Evolutionary conservation across 1,284 basidiomycete genomes (phyloP).

Genomic region (Puccinia brachypodii): DNA sequence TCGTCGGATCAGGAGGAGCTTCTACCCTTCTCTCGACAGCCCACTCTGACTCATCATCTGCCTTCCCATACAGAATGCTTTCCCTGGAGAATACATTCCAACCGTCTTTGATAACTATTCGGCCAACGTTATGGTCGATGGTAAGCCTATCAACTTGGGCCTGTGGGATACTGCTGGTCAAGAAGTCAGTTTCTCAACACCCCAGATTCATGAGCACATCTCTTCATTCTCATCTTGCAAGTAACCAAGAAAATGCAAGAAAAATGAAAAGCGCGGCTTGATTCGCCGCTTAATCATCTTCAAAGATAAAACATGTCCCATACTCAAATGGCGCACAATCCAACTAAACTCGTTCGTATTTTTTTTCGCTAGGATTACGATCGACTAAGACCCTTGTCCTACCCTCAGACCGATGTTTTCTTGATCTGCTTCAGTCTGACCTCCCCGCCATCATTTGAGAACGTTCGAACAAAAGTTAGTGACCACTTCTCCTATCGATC

Average conservation of each 20-base stretch:
- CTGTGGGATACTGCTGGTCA: conserved; percentile 99
- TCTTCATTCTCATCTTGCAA: neutral
- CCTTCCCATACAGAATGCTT: conserved; percentile 20
- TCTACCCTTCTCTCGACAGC: conserved; percentile 49
- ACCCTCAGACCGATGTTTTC: conserved; percentile 99
- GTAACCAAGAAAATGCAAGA: neutral
- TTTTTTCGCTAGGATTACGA: conserved; percentile 66
- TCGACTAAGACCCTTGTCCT: conserved; percentile 92
- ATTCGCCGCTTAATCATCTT: too few relatives aligned
- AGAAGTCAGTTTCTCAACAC: conserved; percentile 65
- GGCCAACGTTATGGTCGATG: conserved; percentile 89
- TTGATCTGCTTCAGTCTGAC: conserved; percentile 70
- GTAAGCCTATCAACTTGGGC: conserved; percentile 95
- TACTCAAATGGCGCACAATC: too few relatives aligned
- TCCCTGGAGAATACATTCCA: conserved; percentile 85
- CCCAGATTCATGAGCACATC: neutral
- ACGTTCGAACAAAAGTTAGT: conserved; percentile 88
- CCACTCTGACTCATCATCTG: conserved; percentile 58
- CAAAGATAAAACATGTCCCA: too few relatives aligned
- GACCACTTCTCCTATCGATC: neutral
- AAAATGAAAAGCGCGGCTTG: too few relatives aligned
- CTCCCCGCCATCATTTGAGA: conserved; percentile 84
- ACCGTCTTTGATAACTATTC: conserved; percentile 95
- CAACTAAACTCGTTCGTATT: neutral
- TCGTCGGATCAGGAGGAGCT: too few relatives aligned